Percentiles rank a stretch among this genome's conserved stretches.
phyloP scores from a whole-genome alignment of 495 filamentous ascomycete genomes.

The Durotheca rogersii region DNA sequence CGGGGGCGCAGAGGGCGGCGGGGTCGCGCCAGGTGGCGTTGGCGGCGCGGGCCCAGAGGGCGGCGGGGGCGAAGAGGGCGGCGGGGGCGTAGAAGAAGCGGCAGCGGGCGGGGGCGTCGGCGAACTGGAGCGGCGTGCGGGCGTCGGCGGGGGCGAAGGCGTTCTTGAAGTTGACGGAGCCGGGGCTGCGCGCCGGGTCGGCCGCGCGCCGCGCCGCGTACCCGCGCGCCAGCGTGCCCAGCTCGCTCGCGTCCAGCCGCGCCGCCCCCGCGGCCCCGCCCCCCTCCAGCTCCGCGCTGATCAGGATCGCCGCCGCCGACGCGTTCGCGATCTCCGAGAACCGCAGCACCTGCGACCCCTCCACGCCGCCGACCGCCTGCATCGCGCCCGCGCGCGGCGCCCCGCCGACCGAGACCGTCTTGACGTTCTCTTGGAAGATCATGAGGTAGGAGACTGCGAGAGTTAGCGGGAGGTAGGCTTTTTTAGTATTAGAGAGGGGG shows the following conservation, averaged over 20 bases:
- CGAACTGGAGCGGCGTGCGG: slow-evolving; percentile 52
- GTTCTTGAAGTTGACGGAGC: slow-evolving; percentile 40
- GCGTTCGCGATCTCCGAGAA: slow-evolving; percentile 20
- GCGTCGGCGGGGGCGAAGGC: slow-evolving; percentile 34
- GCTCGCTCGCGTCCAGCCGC: slow-evolving; percentile 26
- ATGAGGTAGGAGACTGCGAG: slow-evolving; percentile 53
- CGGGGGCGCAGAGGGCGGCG: slow-evolving; percentile 11
- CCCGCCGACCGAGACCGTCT: slow-evolving; percentile 60
- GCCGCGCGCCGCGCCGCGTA: slow-evolving; percentile 12
- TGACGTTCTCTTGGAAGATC: slow-evolving; percentile 57
- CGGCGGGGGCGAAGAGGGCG: slow-evolving; percentile 44
- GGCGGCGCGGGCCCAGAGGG: slow-evolving; percentile 48
- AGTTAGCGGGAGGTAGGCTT: background rate
- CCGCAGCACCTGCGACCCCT: slow-evolving; percentile 42
- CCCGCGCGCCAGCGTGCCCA: slow-evolving; percentile 18
- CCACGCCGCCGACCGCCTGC: slow-evolving; percentile 60
- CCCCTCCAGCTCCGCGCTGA: slow-evolving; percentile 7
- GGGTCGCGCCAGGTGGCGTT: slow-evolving; percentile 85
- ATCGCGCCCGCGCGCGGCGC: slow-evolving; percentile 52
- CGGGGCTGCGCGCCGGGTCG: slow-evolving; percentile 8
- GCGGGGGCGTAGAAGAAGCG: slow-evolving; percentile 54
- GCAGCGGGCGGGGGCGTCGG: slow-evolving; percentile 55
- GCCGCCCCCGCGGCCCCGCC: slow-evolving; percentile 16
- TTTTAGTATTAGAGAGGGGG: no score
- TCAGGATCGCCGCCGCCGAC: slow-evolving; percentile 15